A percentile compares a stretch with the other conserved stretches of the same genome.
Conservation (phyloP, 148 eudicot species). For the Heliamphora exappendiculata region DNA sequence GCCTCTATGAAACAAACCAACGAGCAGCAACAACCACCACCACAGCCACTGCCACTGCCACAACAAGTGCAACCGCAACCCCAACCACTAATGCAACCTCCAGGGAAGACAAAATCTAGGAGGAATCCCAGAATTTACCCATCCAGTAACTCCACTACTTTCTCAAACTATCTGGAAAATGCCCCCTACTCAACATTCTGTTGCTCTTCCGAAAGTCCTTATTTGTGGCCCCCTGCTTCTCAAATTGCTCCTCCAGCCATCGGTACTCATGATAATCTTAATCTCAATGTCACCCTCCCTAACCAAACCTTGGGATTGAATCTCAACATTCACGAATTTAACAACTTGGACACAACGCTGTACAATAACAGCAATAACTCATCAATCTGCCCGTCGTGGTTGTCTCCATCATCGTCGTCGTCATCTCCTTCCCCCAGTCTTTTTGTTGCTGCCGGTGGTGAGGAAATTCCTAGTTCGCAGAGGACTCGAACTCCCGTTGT, state of each 20-base stretch:
- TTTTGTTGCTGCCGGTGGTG: no score
- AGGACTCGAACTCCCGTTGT: no score
- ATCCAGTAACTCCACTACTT: conserved; percentile 11
- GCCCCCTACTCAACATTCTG: conserved; percentile 1
- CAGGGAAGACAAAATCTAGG: conserved; percentile 23
- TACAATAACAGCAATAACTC: conserved; percentile 17
- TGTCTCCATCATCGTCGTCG: conserved; percentile 29
- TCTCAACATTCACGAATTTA: conserved; percentile 70
- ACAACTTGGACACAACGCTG: conserved; percentile 36
- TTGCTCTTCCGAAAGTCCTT: conserved; percentile 11
- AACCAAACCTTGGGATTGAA: conserved; percentile 76
- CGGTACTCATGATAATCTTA: no score
- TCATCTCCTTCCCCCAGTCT: conserved; percentile 10
- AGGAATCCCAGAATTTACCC: conserved; percentile 27
- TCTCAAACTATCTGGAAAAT: not conserved
- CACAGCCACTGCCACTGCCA: not conserved
- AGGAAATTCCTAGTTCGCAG: no score
- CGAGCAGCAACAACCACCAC: conserved; percentile 17
- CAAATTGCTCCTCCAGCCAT: conserved; percentile 18
- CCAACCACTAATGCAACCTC: not conserved
- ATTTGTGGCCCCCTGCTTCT: conserved; percentile 29
- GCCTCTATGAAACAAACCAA: conserved; percentile 67
- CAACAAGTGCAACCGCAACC: not conserved
- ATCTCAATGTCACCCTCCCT: conserved; percentile 43
- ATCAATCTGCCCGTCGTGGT: conserved; percentile 21